Base-by-base conservation (phyloP, 306 rosid genomes). In the Prunus salicina region DNA sequence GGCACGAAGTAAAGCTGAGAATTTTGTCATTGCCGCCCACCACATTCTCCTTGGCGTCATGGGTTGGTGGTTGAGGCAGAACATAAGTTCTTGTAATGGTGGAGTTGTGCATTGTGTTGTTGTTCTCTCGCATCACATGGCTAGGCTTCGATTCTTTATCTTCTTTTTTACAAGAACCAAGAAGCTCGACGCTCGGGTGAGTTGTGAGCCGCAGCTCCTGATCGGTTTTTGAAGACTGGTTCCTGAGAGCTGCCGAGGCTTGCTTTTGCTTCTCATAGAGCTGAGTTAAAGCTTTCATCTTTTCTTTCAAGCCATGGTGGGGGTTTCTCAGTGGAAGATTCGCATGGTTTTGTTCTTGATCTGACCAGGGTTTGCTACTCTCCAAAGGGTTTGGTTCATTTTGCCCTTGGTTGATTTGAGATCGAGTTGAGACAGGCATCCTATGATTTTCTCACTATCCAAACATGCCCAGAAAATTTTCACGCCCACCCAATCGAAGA, bases 401-500 rank as follows among this genome's bases (percentile, higher is more conserved):
- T 61, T 80, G 75, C 10, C 58, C 88, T 2, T 72, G 60, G 57
- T 75, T 67, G 6, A 8, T 79, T 77, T 87, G 92, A 62, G 99
- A 95, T 82, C 99, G 82, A 66, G 97, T 90, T 69, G 97, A 92
- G 69, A 95, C 97, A 25, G 97, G 96, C 99, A 95, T 95, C 89
- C 41, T 85, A 10, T 3, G 22, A 3, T 65, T 67, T 77, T 47
- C 68, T 66, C 63, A 51, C 80, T 81, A 32, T 28, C 28, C 34
- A 58, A 72, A 78, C 92, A 88, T 89, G 67, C 81, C 87, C 86
- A 75, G 75, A 75, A 81, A 28, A 71, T 30, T 47, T 57, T 75
- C 52, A 24, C 18, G 12, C 77, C 9, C 70, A 74, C 82, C 89
- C 88, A 65, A 72, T 30, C 61, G 76, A 63, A 13, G 32, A 51